Evolutionary conservation across 1,139 yeast species (phyloP).

Genomic region (Blastobotrys persicus): DNA sequence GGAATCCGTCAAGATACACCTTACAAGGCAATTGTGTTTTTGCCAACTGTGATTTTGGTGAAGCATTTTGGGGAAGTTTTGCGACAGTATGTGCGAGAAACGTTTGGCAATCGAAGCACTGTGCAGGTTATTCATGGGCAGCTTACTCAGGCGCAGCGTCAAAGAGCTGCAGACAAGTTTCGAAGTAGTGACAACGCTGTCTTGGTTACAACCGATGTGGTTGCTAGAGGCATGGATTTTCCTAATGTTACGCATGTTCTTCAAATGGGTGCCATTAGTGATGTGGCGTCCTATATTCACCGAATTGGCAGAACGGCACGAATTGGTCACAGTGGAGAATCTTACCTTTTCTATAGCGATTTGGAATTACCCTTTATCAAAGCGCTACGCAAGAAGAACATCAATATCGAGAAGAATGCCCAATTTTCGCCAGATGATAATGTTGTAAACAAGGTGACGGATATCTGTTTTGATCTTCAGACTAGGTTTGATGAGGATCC

Average conservation of each 20-base stretch:
- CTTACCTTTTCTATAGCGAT: conserved; percentile 33
- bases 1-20: conserved; percentile 29
- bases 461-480: conserved; percentile 11
- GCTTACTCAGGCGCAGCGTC: conserved; percentile 63
- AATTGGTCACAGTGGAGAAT: conserved; percentile 74
- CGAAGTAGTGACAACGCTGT: conserved; percentile 52
- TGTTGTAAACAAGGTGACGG: conserved; percentile 15
- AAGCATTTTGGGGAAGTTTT: conserved; percentile 50
- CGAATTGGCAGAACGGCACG: conserved; percentile 97
- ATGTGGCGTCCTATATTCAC: conserved; percentile 78
- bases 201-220: conserved; percentile 85
- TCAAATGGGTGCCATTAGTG: conserved; percentile 74
- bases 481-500: neutral
- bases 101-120: conserved; percentile 8
- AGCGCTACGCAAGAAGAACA: conserved; percentile 23
- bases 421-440: conserved; percentile 9
- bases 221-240: conserved; percentile 96
- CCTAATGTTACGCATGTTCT: conserved; percentile 79
- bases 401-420: conserved; percentile 15
- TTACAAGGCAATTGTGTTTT: conserved; percentile 77
- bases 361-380: conserved; percentile 28
- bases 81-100: conserved; percentile 23
- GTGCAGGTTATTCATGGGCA: conserved; percentile 61
- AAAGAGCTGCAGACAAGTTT: conserved; percentile 54
- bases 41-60: conserved; percentile 73